Evolutionary conservation across 2,329 filamentous ascomycete genomes (phyloP).

Genomic region (Lecanosticta acicola): DNA sequence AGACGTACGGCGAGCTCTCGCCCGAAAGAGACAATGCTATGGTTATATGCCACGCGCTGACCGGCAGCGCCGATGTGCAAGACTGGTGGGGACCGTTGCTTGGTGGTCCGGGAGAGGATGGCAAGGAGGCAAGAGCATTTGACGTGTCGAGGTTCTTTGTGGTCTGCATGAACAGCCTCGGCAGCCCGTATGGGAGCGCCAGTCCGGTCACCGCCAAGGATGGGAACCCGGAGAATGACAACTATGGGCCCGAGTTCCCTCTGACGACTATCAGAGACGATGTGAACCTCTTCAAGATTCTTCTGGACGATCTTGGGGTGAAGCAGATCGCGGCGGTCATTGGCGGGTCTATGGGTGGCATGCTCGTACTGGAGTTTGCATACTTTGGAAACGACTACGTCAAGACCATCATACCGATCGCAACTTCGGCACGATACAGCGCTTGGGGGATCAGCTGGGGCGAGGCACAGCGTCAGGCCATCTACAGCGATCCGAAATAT

Average conservation of each 20-base stretch:
- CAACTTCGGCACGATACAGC: slow-evolving; percentile 76
- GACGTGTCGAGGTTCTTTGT: slow-evolving; percentile 80
- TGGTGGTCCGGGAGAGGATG: slow-evolving; percentile 61
- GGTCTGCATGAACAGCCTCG: slow-evolving; percentile 78
- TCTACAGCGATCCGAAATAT: slow-evolving; percentile 97
- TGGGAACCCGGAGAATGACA: slow-evolving; percentile 64
- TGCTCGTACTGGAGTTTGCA: slow-evolving; percentile 87
- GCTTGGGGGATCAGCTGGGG: slow-evolving; percentile 91
- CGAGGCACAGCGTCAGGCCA: slow-evolving; percentile 82
- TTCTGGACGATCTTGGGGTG: slow-evolving; percentile 75
- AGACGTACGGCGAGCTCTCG: slow-evolving; percentile 55
- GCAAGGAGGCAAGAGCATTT: slow-evolving; percentile 51
- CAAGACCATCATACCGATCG: slow-evolving; percentile 72
- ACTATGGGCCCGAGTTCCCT: slow-evolving; percentile 93
- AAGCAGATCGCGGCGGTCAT: slow-evolving; percentile 72
- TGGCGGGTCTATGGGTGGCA: slow-evolving; percentile 80
- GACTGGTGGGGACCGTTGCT: slow-evolving; percentile 87
- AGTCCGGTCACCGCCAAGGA: slow-evolving; percentile 85
- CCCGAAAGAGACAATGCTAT: slow-evolving; percentile 55
- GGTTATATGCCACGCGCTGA: slow-evolving; percentile 76
- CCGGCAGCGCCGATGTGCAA: slow-evolving; percentile 74
- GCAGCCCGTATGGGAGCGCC: slow-evolving; percentile 80
- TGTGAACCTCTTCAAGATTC: slow-evolving; percentile 76
- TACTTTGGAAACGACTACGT: slow-evolving; percentile 87
- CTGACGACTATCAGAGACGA: slow-evolving; percentile 93